phyloP scores from a whole-genome alignment of 345 rosid genomes.

The Lepidium didymum region DNA sequence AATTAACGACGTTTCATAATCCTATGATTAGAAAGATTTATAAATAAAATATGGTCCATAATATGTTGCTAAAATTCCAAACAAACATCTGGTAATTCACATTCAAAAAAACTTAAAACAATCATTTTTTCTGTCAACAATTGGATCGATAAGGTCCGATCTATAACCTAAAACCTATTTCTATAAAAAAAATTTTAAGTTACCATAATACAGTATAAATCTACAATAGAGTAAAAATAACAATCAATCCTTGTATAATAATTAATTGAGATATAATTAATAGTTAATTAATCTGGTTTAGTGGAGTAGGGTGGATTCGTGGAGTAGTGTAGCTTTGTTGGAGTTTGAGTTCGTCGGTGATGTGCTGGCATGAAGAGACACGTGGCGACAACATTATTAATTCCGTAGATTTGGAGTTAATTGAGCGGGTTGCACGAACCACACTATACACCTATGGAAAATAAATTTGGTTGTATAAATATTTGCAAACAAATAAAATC shows the following conservation, averaged over 20 bases:
- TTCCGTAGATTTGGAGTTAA: slow-evolving; percentile 13
- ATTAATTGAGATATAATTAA: no score
- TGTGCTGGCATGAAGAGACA: not conserved
- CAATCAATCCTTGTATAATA: no score
- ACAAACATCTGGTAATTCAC: not conserved
- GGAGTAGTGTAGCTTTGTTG: not conserved
- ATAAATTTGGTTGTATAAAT: not conserved
- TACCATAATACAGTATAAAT: no score
- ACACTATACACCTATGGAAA: slow-evolving; percentile 9
- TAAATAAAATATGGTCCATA: not conserved
- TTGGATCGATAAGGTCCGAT: no score
- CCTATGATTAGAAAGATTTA: not conserved
- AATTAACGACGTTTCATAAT: not conserved
- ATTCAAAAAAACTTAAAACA: not conserved
- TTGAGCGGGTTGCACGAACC: slow-evolving; percentile 17
- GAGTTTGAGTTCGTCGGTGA: slow-evolving; percentile 24
- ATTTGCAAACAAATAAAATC: no score
- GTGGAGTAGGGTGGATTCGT: no score
- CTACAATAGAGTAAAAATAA: no score
- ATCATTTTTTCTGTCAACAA: no score
- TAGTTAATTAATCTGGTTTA: no score
- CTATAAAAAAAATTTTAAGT: no score
- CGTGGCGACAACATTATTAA: slow-evolving; percentile 24
- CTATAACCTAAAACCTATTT: no score
- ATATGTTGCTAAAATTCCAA: not conserved